Conservation (phyloP, 129 eudicot genomes). For the Lonicera japonica region DNA sequence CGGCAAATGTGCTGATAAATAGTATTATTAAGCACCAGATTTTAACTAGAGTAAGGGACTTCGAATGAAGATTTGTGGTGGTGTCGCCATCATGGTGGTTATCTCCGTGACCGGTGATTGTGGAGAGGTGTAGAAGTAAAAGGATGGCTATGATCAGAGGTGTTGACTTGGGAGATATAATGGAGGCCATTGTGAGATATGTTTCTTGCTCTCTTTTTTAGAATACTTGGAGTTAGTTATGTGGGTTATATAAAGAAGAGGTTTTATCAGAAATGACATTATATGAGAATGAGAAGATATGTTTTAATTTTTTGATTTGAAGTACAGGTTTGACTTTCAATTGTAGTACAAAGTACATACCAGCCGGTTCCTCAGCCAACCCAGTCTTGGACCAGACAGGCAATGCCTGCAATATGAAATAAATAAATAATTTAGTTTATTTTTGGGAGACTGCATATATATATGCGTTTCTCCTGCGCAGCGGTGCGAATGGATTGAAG, state of each 20-base stretch:
- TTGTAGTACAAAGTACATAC: slow-evolving; percentile 35
- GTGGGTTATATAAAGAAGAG: neutral
- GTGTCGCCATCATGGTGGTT: slow-evolving; percentile 16
- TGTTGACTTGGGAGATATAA: slow-evolving; percentile 44
- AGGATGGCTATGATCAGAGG: slow-evolving; percentile 29
- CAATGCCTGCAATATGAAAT: too few species aligned
- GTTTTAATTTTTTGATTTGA: slow-evolving; percentile 12
- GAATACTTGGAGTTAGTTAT: neutral
- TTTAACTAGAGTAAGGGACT: slow-evolving; percentile 64
- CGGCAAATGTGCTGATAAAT: slow-evolving; percentile 57
- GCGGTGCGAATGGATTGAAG: too few species aligned
- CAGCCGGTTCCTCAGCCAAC: too few species aligned
- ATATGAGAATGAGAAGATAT: neutral
- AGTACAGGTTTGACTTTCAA: slow-evolving; percentile 67
- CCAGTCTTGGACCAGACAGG: too few species aligned
- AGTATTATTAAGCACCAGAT: slow-evolving; percentile 69
- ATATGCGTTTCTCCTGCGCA: too few species aligned
- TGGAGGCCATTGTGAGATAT: slow-evolving; percentile 32
- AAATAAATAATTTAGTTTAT: too few species aligned
- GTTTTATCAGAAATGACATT: too few species aligned
- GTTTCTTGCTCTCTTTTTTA: neutral
- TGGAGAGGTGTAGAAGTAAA: slow-evolving; percentile 29
- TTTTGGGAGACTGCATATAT: too few species aligned
- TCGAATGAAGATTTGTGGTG: slow-evolving; percentile 23
- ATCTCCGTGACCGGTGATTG: slow-evolving; percentile 47